A percentile compares a stretch with the other conserved stretches of the same genome.
Conservation (phyloP, 116 monocot species). For the Zostera marina region DNA sequence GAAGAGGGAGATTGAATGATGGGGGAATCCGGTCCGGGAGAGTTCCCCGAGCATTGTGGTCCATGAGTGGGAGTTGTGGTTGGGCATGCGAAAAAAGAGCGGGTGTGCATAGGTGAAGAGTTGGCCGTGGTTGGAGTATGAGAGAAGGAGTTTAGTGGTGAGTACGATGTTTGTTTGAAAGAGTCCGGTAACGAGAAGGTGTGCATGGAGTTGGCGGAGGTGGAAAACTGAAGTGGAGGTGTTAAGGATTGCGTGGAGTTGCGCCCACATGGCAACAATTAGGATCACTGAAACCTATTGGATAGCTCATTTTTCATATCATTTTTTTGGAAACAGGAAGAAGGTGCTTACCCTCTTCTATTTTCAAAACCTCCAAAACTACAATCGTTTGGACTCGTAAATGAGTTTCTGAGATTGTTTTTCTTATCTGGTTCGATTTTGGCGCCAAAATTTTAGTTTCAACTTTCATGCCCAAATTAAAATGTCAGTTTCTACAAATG, state of each 20-base stretch:
- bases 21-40: constrained; percentile 14
- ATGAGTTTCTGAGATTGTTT: too few relatives aligned
- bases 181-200: constrained; percentile 11
- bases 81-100: constrained; percentile 15
- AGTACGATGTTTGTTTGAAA: constrained; percentile 9
- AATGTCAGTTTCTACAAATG: too few relatives aligned
- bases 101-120: constrained; percentile 15
- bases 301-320: too few relatives aligned
- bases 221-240: background rate
- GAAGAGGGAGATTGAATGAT: constrained; percentile 13
- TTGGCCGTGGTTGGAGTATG: constrained; percentile 8
- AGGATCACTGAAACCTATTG: too few relatives aligned
- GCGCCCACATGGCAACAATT: background rate
- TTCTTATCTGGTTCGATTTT: too few relatives aligned
- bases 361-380: too few relatives aligned
- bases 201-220: constrained; percentile 15
- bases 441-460: too few relatives aligned
- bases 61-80: constrained; percentile 19
- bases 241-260: constrained; percentile 1
- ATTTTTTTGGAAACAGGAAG: too few relatives aligned
- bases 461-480: too few relatives aligned
- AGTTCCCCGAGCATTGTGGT: constrained; percentile 18
- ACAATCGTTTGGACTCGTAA: too few relatives aligned
- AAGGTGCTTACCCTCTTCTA: too few relatives aligned
- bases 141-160: constrained; percentile 17